Base-by-base conservation (phyloP, 345 rosid genomes). In the Eutrema heterophyllum region DNA sequence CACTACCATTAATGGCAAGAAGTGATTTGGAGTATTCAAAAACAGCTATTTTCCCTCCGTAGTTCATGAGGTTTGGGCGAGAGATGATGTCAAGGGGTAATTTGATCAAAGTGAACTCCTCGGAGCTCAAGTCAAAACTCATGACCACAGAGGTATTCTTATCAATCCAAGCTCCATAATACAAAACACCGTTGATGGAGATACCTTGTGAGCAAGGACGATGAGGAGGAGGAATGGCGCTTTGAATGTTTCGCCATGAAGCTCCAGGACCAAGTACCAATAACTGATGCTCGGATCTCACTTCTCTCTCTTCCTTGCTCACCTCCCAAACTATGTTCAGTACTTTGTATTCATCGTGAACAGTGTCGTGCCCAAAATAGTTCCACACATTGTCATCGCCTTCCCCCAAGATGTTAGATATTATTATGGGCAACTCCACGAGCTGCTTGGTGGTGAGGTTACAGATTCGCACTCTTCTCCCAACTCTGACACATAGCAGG, bases 291-390 rank as follows among this genome's bases (percentile, higher is more conserved):
- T 53, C 62, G 0, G 33, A 50, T 35, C 58, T 66, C 33, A 35
- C 30, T 10, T 44, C 21, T 5, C 10, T n/a, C 2, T 27, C 6
- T 38, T 53, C 71, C 51, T 67, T 8, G 38, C 15, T 26, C 57
- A 38, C 16, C 27, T 21, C 40, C 41, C 52, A 53, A 29, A 41
- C 30, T 9, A 2, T 43, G 9, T 8, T 41, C 11, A 68, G 52
- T 12, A 32, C 52, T 68, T 68, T 68, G 41, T 53, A 68, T 43
- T 53, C 72, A 29, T 68, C 52, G 7, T 68, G 0, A 55, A 43
- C 21, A 68, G 14, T 2, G 7, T 68, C 64, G 6, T 68, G 3
- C 8, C 72, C 63, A 41, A 43, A 68, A 10, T 4, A 30, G 39
- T 0, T 67, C 72, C 30, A 27, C 2, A 67, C 6, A 52, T 36